Conservation (phyloP, 2,329 filamentous ascomycete genomes). For the Colletotrichum euphorbiae region DNA sequence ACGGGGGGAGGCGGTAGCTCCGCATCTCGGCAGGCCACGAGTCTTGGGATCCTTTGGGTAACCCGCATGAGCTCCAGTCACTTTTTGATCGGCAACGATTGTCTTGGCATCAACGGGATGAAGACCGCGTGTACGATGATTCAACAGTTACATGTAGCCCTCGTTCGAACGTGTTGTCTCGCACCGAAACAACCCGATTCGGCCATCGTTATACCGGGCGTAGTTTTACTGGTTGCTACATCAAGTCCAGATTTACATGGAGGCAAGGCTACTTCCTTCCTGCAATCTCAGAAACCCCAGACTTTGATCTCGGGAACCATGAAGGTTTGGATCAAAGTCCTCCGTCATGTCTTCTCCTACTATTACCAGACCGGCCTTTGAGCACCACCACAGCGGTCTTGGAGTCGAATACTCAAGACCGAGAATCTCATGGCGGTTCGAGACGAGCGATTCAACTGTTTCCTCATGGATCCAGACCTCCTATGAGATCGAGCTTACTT, state of each 20-base stretch:
- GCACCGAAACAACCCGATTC: neutral
- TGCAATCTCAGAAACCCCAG: neutral
- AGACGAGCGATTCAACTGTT: slow-evolving; percentile 1
- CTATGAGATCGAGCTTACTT: slow-evolving; percentile 40
- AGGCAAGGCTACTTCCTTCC: neutral
- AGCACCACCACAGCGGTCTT: slow-evolving; percentile 41
- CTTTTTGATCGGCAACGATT: neutral
- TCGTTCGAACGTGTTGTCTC: neutral
- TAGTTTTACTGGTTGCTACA: too few relatives aligned
- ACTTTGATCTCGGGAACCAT: accelerated
- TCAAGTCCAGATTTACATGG: neutral
- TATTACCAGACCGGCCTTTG: slow-evolving; percentile 34
- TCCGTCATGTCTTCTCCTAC: slow-evolving; percentile 23
- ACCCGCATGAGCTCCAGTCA: neutral
- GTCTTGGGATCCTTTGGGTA: slow-evolving; percentile 1
- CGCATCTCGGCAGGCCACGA: neutral
- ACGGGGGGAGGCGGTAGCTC: slow-evolving; percentile 11
- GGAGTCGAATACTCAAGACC: slow-evolving; percentile 36
- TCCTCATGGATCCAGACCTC: slow-evolving; percentile 36
- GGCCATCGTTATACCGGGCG: neutral
- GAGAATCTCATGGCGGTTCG: slow-evolving; percentile 41
- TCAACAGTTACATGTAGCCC: neutral
- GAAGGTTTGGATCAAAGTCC: neutral
- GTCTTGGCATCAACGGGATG: neutral
- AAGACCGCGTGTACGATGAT: neutral